Evolutionary conservation across 192 early-diverging fungal species (phyloP), one percentile per base, ranked within the genome.

Genomic region (Dissophora globulifera): DNA sequence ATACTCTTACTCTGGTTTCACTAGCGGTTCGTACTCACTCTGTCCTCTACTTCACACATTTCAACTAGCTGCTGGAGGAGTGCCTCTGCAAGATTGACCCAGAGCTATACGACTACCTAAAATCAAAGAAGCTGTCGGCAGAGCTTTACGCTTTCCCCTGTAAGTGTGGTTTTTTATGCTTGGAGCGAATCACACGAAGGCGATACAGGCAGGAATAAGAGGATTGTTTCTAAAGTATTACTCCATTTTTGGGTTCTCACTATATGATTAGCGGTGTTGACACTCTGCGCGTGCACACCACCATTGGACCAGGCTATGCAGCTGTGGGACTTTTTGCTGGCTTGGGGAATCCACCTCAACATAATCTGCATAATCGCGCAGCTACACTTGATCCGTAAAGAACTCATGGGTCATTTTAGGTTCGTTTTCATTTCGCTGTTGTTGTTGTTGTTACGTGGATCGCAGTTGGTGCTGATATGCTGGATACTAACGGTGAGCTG

Each of bases 321-420:
- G 25, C 84, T 98, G 33, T 98, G 97, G 97, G 97, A 98, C 69
- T 93, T 96, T 60, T 80, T 94, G 58, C 82, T 98, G 53, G 90
- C 93, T 0, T 96, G 87, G 66, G 97, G 97, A 25, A 85, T 95
- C 49, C 97, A 98, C 81, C 80, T 98, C 46, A 97, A 97, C 64
- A 90, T 98, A 30, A 76, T 98, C 12, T 93, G 90, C 79, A 90
- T 97, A 41, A 89, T 97, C 49, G 89, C 92, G 41, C 94, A 94
- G 66, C 60, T 98, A 50, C 67, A 93, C 9, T 53, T 89, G 29
- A 92, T 96, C 62, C 85, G 94, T 19, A 82, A 86, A 55, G 85
- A 95, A 42, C 81, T 97, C 11, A 57, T 97, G 42, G 79, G 62
- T n/a, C 83, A 84, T n/a, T 23, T 84, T 48, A 91, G 89, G 91